phyloP scores from a whole-genome alignment of 2,329 filamentous ascomycete genomes.

The Aspergillus fructus region DNA sequence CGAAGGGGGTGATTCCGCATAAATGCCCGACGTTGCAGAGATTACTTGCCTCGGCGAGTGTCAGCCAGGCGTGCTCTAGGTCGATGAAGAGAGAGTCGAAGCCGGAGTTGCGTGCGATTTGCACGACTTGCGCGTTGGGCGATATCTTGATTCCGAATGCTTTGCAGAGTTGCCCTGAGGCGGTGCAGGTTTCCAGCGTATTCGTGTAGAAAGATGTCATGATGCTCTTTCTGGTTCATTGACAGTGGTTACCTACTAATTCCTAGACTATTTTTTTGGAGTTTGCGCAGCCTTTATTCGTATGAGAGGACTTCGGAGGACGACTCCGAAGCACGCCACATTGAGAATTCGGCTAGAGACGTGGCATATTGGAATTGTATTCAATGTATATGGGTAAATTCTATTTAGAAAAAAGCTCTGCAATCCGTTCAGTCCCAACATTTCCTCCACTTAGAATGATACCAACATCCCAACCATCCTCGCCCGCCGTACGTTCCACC shows the following conservation, averaged over 20 bases:
- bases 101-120: background rate
- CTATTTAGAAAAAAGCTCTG: too few relatives aligned
- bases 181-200: background rate
- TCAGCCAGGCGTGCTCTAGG: background rate
- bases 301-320: background rate
- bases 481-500: too few relatives aligned
- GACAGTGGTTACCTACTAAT: too few relatives aligned
- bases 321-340: background rate
- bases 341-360: too few relatives aligned
- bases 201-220: background rate
- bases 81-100: slow-evolving; percentile 3
- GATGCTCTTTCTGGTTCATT: too few relatives aligned
- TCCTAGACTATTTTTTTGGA: too few relatives aligned
- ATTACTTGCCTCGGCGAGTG: background rate
- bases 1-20: slow-evolving; percentile 25
- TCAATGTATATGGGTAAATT: too few relatives aligned
- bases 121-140: background rate
- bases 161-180: background rate
- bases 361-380: too few relatives aligned
- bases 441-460: too few relatives aligned
- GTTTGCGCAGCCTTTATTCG: too few relatives aligned
- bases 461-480: too few relatives aligned
- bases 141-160: background rate
- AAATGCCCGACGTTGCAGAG: background rate
- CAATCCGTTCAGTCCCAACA: too few relatives aligned